Evolutionary conservation across 2,329 filamentous ascomycete genomes (phyloP), one percentile per base, ranked within the genome.

Genomic region (Amauroascus niger): DNA sequence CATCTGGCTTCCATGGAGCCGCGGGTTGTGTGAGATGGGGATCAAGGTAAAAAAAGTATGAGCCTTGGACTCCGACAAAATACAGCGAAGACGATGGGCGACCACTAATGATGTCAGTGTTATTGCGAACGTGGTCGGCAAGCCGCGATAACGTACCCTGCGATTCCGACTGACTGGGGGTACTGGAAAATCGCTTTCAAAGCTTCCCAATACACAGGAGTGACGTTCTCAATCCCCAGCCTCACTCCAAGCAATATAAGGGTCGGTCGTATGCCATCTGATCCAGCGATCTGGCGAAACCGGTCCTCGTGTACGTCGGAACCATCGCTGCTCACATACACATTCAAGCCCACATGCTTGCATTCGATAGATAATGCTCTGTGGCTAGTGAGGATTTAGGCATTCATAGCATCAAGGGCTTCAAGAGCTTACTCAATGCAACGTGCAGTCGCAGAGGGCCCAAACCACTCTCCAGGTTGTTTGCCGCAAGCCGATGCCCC

Each of bases 381-480:
- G 56, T 35, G 49, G 46, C 22, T 7, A 14, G 39, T 48, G 16
- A 49, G 30, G 16, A 48, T 40, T 6, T 14, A 13, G 7, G 24
- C 7, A 11, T 26, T 8, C 14, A 3, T 14, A 16, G 14, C 14
- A 13, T n/a, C 20, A 22, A 14, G 8, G 26, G 11, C 7, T 33
- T 52, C 47, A n/a, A 9, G n/a, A 32, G 20, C 86, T 68, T 74
- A 94, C 89, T 93, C 85, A 60, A 98, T 96, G 68, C 93, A 97
- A 54, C 85, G 82, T 45, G 93, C 90, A 8, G 93, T 94, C 6
- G 93, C 93, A 16, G 89, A 96, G n/a, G 93, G 93, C 0, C 93
- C 93, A 71, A 98, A 98, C 93, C 93, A 98, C 71, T 97, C 88
- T 35, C 93, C 93, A 0, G 93, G 93, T 64, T 94, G 87, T 70